These are phyloP conservation scores for Crithidia brevicula DNA, from an alignment of 208 protist species.

Conservation along the genomic window DNA sequence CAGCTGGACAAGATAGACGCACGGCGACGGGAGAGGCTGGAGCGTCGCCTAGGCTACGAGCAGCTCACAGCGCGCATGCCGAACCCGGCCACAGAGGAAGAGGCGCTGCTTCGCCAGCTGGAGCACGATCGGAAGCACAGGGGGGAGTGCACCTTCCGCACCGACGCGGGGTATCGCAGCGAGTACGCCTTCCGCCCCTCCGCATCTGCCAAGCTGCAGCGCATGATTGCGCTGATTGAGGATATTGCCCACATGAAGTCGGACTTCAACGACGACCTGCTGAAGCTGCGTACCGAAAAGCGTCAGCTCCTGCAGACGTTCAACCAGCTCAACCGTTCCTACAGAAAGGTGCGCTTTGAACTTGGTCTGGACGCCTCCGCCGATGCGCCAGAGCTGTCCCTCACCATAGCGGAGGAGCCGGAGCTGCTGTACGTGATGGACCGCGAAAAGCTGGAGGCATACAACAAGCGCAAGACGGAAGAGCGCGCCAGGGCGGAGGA, in stretches of 20 bases:
- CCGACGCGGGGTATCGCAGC: slow-evolving; percentile 81
- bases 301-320: slow-evolving; percentile 63
- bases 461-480: slow-evolving; percentile 48
- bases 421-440: slow-evolving; percentile 71
- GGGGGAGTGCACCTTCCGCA: slow-evolving; percentile 96
- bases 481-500: slow-evolving; percentile 60
- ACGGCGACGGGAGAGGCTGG: slow-evolving; percentile 74
- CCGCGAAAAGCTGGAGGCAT: slow-evolving; percentile 70
- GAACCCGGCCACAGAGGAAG: slow-evolving; percentile 82
- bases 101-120: slow-evolving; percentile 59
- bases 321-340: slow-evolving; percentile 45
- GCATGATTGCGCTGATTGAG: slow-evolving; percentile 93
- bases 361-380: slow-evolving; percentile 18
- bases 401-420: slow-evolving; percentile 65
- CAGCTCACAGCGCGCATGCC: slow-evolving; percentile 75
- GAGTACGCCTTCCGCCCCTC: slow-evolving; percentile 82
- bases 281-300: slow-evolving; percentile 92
- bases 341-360: slow-evolving; percentile 15
- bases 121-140: slow-evolving; percentile 65
- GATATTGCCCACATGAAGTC: slow-evolving; percentile 79
- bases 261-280: slow-evolving; percentile 93
- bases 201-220: slow-evolving; percentile 92
- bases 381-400: slow-evolving; percentile 10
- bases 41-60: slow-evolving; percentile 71
- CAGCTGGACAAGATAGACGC: slow-evolving; percentile 91